Base-by-base conservation (phyloP, 2,329 filamentous ascomycete species). In the Botrytis deweyae region DNA sequence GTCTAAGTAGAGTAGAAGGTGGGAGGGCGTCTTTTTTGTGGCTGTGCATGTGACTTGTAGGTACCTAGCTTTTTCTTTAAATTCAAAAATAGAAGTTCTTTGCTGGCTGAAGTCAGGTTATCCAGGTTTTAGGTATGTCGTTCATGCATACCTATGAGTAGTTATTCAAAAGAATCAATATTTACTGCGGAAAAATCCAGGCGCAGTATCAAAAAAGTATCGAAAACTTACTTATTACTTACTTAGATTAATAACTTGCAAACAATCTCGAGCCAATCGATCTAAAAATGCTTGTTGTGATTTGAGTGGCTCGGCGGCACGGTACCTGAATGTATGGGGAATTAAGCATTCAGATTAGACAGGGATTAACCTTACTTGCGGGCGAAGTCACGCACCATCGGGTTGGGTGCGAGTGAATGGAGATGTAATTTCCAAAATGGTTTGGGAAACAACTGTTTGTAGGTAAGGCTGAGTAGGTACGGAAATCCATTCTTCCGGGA, bases 401-500 rank as follows among this genome's bases (percentile, higher is more conserved):
- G 18, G 49, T 25, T 58, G 66, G 66, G 12, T 4, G 36, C 1
- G 10, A 18, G 66, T 68, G 66, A 68, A 68, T 68, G 38, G 8
- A 6, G 14, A 29, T 29, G 36, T 7, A 20, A 29, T 40, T 20
- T 33, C 33, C 33, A 33, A 33, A 4, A 4, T 29, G 8, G 22
- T 16, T 29, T 64, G 16, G 36, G 25, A n/a, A 42, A 29, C 4
- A 40, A 58, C 18, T 33, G 46, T 42, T 58, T 68, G 66, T 68
- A 68, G 58, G 66, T 68, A 68, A 68, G 66, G 66, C 66, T 58
- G 66, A 68, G 66, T 29, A 29, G 29, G 29, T 58, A 29, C 8
- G 33, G 38, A 16, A 8, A 9, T 25, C 22, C 16, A 33, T 20
- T 2, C 36, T 59, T 36, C 36, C 18, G 58, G 16, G 52, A 58